Conservation (phyloP, 768 basidiomycete genomes). For the Termitomyces sp. region DNA sequence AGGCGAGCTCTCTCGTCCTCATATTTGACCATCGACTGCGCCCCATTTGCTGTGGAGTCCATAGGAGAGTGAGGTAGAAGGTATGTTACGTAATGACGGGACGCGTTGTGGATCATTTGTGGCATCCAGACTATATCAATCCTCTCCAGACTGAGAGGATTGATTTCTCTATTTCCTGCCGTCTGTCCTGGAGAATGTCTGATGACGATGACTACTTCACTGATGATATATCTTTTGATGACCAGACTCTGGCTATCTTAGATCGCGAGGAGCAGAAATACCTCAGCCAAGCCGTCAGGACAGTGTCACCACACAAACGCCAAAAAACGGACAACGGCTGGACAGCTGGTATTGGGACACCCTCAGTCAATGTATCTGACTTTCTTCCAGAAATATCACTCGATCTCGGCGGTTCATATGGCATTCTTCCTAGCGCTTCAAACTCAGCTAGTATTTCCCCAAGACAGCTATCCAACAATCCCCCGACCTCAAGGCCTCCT, state of each 20-base stretch:
- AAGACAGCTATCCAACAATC: background rate
- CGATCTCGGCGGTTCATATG: constrained; percentile 54
- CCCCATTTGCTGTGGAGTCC: constrained; percentile 24
- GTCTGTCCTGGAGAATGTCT: constrained; percentile 35
- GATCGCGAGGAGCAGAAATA: constrained; percentile 52
- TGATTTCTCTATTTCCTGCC: background rate
- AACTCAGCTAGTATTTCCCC: background rate
- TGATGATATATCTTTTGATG: constrained; percentile 63
- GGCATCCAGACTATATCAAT: too few species aligned
- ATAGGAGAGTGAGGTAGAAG: constrained; percentile 13
- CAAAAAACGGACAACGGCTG: constrained; percentile 46
- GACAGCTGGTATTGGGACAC: constrained; percentile 25
- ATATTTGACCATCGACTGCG: constrained; percentile 20
- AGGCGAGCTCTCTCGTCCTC: constrained; percentile 47
- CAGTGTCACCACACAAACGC: constrained; percentile 41
- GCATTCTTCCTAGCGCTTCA: constrained; percentile 20
- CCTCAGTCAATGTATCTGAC: constrained; percentile 35
- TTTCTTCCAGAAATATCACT: constrained; percentile 61
- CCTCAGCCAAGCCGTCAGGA: constrained; percentile 20
- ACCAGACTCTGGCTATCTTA: constrained; percentile 51
- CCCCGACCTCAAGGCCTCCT: background rate
- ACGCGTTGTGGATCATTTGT: background rate
- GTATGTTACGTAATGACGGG: constrained; percentile 11
- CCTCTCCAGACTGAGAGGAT: background rate
- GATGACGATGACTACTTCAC: constrained; percentile 61